Evolutionary conservation across 164 flowering plant species (phyloP).

Genomic region (Chloranthus sessilifolius): DNA sequence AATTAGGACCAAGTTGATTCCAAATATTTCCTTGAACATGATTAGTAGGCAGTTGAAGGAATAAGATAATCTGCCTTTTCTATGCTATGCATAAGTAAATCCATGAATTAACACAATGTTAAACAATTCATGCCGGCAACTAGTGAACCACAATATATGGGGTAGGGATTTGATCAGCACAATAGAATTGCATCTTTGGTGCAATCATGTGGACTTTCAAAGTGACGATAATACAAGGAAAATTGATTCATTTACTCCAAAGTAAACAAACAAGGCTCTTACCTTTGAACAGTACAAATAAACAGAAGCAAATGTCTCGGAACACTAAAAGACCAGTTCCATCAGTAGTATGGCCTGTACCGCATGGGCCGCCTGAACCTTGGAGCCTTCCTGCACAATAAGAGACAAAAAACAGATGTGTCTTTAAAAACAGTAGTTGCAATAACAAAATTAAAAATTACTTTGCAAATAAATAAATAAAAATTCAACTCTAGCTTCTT

Average conservation of each 20-base stretch:
- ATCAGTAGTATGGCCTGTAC: conserved; percentile 55
- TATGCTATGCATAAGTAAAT: too few relatives aligned
- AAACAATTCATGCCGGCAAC: too few relatives aligned
- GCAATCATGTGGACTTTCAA: neutral
- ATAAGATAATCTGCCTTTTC: too few relatives aligned
- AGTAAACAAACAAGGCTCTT: neutral
- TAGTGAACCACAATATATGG: too few relatives aligned
- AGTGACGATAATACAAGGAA: neutral
- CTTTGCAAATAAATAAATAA: too few relatives aligned
- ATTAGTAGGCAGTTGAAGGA: too few relatives aligned
- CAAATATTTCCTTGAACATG: too few relatives aligned
- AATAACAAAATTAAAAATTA: neutral
- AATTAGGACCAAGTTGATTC: too few relatives aligned
- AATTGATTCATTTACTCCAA: neutral
- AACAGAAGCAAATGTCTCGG: neutral
- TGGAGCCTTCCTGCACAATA: conserved; percentile 55
- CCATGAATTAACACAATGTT: too few relatives aligned
- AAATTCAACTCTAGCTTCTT: too few relatives aligned
- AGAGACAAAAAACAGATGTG: neutral
- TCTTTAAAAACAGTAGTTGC: neutral
- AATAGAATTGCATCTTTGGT: too few relatives aligned
- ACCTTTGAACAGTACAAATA: neutral
- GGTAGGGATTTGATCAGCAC: too few relatives aligned
- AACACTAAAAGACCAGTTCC: conserved; percentile 3
- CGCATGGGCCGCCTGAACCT: conserved; percentile 74